These are phyloP conservation scores for Marchantia polymorpha DNA, from an alignment of 225 moss, liverwort and hornwort genomes.

Conservation along the genomic window DNA sequence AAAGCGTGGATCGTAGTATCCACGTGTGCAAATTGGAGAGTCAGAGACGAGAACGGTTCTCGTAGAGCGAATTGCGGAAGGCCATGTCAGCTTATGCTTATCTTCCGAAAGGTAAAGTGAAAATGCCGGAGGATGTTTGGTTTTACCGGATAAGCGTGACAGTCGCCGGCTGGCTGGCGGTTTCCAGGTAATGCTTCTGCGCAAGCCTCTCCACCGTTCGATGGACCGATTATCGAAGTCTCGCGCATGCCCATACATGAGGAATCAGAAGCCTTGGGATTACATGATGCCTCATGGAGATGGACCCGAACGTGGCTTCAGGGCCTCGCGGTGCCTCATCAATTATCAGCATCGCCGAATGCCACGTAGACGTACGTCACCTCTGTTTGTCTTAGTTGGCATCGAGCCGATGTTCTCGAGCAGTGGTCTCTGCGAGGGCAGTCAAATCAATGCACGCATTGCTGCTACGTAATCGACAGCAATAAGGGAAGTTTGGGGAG, in stretches of 20 bases:
- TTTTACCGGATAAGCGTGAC: neutral
- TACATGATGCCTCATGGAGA: neutral
- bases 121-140: neutral
- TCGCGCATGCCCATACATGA: neutral
- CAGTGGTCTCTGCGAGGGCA: too few relatives aligned
- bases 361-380: too few relatives aligned
- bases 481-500: too few relatives aligned
- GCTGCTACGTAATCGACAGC: too few relatives aligned
- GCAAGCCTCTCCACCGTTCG: neutral
- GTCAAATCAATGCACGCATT: too few relatives aligned
- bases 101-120: conserved; percentile 1
- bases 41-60: neutral
- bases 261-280: neutral
- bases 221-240: neutral
- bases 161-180: conserved; percentile 2
- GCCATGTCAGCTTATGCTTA: neutral
- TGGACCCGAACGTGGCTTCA: too few relatives aligned
- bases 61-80: neutral
- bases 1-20: neutral
- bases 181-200: neutral
- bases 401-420: too few relatives aligned
- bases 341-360: too few relatives aligned
- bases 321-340: too few relatives aligned
- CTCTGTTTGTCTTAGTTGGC: too few relatives aligned
- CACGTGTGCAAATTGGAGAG: neutral